Conservation (phyloP, 2,329 filamentous ascomycete species). For the Ophiostoma tasmaniense region DNA sequence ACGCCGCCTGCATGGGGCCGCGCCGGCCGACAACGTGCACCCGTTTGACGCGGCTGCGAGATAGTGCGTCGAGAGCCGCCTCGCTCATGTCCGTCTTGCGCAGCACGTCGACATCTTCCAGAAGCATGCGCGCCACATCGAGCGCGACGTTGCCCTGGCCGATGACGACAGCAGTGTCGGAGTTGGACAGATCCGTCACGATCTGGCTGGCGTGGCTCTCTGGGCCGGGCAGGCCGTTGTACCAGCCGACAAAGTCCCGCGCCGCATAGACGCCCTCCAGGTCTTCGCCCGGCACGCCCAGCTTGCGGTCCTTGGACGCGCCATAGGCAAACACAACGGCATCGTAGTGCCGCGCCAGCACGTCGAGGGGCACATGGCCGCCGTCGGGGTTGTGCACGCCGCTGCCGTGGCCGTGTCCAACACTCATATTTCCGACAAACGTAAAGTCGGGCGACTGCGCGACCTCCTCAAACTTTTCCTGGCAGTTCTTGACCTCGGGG, state of each 20-base stretch:
- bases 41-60: constrained; percentile 63
- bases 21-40: constrained; percentile 84
- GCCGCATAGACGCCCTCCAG: constrained; percentile 76
- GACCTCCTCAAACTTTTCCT: constrained; percentile 87
- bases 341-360: constrained; percentile 76
- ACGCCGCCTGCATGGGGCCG: constrained; percentile 86
- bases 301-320: constrained; percentile 69
- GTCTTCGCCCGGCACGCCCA: constrained; percentile 74
- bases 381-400: constrained; percentile 30
- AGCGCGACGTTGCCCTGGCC: constrained; percentile 95
- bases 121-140: constrained; percentile 81
- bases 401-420: constrained; percentile 43
- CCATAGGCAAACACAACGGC: constrained; percentile 90
- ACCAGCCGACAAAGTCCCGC: constrained; percentile 93
- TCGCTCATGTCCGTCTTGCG: constrained; percentile 82
- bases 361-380: constrained; percentile 53
- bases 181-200: constrained; percentile 70
- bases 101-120: constrained; percentile 65
- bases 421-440: constrained; percentile 80
- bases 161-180: constrained; percentile 79
- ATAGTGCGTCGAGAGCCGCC: constrained; percentile 65
- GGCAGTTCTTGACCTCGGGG: constrained; percentile 97
- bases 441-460: constrained; percentile 74
- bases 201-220: constrained; percentile 49
- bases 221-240: constrained; percentile 89